Conservation (phyloP, 106 monocot species). For the Apostasia shenzhenica region DNA sequence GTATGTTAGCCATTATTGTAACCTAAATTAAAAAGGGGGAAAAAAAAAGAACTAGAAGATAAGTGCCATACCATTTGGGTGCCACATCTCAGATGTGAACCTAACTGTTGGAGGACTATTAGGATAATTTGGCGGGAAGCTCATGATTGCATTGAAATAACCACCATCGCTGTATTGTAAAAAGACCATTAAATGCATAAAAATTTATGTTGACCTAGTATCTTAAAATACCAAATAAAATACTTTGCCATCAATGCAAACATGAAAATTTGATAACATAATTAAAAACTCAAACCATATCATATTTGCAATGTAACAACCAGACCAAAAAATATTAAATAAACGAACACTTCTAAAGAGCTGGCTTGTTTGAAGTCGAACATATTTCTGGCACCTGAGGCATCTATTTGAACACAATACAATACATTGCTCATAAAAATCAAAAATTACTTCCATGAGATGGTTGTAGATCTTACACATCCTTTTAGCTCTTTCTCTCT, state of each 20-base stretch:
- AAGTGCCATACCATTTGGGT: constrained; percentile 51
- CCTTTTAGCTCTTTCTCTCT: no score
- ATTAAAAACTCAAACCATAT: not conserved
- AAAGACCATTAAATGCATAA: not conserved
- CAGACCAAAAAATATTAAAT: not conserved
- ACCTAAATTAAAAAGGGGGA: not conserved
- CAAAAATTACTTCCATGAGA: no score
- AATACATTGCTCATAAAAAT: no score
- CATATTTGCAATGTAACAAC: not conserved
- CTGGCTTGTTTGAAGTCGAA: not conserved
- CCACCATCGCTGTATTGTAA: constrained; percentile 52
- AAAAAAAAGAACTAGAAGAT: constrained; percentile 1
- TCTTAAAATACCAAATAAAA: not conserved
- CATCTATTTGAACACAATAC: no score
- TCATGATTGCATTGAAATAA: constrained; percentile 73
- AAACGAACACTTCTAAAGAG: not conserved
- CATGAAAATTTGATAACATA: not conserved
- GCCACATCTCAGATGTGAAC: constrained; percentile 79
- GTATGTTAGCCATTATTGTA: not conserved
- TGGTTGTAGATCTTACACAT: no score
- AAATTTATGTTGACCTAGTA: not conserved
- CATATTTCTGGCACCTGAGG: no score
- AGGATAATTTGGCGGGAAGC: constrained; percentile 59
- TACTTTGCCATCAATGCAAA: not conserved
- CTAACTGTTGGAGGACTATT: constrained; percentile 55